Evolutionary conservation across 768 basidiomycete genomes (phyloP), one percentile per base, ranked within the genome.

Genomic region (Amanita rubescens): DNA sequence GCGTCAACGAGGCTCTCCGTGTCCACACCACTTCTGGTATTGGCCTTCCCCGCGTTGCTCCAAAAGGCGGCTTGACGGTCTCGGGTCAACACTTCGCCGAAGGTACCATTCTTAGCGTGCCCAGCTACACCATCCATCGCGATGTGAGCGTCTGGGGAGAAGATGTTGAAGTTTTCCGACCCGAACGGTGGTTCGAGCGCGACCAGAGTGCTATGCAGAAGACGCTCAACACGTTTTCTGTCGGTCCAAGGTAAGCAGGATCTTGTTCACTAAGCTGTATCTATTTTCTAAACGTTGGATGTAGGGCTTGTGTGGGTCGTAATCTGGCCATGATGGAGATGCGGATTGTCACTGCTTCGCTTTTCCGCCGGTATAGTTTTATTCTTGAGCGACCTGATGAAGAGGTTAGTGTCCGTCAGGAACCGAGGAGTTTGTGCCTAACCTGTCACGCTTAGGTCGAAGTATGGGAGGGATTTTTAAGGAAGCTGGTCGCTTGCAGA

Each of bases 151-250:
- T 85, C 1, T 94, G 93, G 93, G 93, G 93, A 5, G 75, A 78
- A 5, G 91, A 94, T 62, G 72, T 78, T 22, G 84, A 87, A 37
- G 76, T 59, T 5, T 94, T 77, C 72, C 70, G 89, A 33, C 92
- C 91, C 0, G 92, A 94, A 61, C 74, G 93, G 25, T 95, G 89
- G 89, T 81, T 92, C 57, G 89, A 90, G 62, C 68, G 75, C 42
- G 81, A 88, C 62, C 67, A 76, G 57, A 75, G 73, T 15, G 68
- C 67, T 27, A 80, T 87, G 9, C 79, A 86, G 60, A 82, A 78
- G 65, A 76, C 84, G 0, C 94, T 93, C 65, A 94, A 94, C 60
- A 87, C 89, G 0, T 94, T 92, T 65, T 90, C 87, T 0, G 79
- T 79, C 55, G 91, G 91, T 2, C 92, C 92, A 14, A 75, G 87